Evolutionary conservation across 2,329 filamentous ascomycete genomes (phyloP), one percentile per base, ranked within the genome.

Genomic region (Ceratocystis cubensis): DNA sequence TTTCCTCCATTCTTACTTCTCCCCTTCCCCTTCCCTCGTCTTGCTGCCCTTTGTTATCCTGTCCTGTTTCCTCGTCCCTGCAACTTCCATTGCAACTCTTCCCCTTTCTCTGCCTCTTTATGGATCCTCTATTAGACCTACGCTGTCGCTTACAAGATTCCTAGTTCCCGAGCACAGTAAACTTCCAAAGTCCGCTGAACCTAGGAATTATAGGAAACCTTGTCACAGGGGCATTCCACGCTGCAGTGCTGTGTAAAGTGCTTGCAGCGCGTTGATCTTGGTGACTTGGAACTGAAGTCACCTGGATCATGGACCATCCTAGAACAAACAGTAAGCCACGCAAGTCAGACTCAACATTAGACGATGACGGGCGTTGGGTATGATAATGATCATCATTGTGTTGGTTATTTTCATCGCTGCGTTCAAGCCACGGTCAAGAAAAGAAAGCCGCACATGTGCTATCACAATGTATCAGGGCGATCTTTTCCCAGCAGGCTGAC

Each of bases 141-240:
- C 30, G 56, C 56, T 17, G 4, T 59, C 56, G 56, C 56, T 59
- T 59, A 59, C 56, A 30, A n/a, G 5, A 20, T n/a, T 22, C n/a
- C 22, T 53, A 20, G n/a, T 53, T 20, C 17, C 7, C 2, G 48
- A 53, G 22, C 48, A 53, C 7, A 25, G n/a, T 20, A n/a, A 37
- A n/a, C 56, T 37, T 59, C 15, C 56, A 59, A 41, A 41, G 28
- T 20, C 30, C 56, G 20, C 56, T 15, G 28, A 59, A 59, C 28
- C 56, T 25, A 17, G 48, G 50, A 33, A n/a, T 6, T 3, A 17
- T 20, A 17, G 33, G 56, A 59, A 59, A 20, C 30, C 30, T 59
- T 59, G 56, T 30, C 28, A 59, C 56, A 37, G 56, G 56, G 56
- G 25, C 56, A 59, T 20, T 59, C 56, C 56, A 59, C 56, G 56